These are phyloP conservation scores for Alternaria dauci DNA, from an alignment of 2,329 filamentous ascomycete species.

Conservation along the genomic window DNA sequence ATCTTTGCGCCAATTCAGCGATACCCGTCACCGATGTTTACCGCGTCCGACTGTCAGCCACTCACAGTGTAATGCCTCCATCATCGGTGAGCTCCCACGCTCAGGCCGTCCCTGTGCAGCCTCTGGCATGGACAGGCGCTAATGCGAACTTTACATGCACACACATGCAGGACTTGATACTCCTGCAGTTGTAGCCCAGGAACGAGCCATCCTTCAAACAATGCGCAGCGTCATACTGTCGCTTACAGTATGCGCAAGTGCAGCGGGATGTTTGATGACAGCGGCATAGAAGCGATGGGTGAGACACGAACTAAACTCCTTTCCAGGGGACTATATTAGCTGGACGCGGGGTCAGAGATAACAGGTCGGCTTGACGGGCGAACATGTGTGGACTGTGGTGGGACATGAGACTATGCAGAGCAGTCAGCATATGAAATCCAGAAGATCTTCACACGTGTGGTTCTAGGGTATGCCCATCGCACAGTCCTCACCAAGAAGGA, in stretches of 20 bases:
- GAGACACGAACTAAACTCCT: conserved; percentile 8
- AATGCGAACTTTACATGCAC: conserved; percentile 16
- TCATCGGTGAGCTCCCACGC: not conserved
- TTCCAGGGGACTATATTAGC: conserved; percentile 10
- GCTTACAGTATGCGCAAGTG: conserved; percentile 6
- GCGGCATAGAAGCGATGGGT: conserved; percentile 12
- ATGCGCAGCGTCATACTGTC: conserved; percentile 16
- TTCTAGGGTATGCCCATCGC: not conserved
- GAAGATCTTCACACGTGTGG: not conserved
- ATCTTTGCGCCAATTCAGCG: not conserved
- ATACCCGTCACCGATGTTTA: not conserved
- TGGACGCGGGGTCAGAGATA: conserved; percentile 27
- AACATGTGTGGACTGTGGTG: not conserved
- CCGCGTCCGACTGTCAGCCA: conserved; percentile 5
- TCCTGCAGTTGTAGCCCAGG: conserved; percentile 17
- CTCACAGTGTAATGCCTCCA: conserved; percentile 12
- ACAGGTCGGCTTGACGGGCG: conserved; percentile 5
- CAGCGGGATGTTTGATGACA: conserved; percentile 14
- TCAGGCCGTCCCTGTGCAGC: not conserved
- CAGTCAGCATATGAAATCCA: not conserved
- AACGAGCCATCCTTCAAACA: conserved; percentile 23
- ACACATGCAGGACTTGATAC: conserved; percentile 16
- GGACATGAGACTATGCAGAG: not conserved
- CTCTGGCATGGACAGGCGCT: conserved; percentile 8
- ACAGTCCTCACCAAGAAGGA: not conserved